Conservation (phyloP, 1,284 basidiomycete species). For the Golubevia sp. region DNA sequence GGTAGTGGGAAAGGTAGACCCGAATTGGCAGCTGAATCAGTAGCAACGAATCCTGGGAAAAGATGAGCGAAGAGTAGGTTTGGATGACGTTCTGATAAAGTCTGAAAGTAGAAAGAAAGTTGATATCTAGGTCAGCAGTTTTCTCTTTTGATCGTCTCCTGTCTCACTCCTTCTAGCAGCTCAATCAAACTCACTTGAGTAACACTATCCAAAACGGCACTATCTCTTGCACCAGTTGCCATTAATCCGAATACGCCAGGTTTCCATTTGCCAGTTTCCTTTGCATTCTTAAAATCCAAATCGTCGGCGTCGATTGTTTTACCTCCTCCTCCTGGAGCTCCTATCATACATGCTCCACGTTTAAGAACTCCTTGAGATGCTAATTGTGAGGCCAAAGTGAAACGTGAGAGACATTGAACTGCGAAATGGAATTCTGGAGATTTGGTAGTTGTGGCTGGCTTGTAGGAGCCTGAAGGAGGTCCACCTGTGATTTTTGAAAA, state of each 20-base stretch:
- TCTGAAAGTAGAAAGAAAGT: neutral
- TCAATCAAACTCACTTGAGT: constrained; percentile 21
- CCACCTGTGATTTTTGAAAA: constrained; percentile 13
- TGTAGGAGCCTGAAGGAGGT: constrained; percentile 21
- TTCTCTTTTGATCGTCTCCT: too few relatives aligned
- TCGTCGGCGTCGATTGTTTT: constrained; percentile 27
- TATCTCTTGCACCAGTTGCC: constrained; percentile 17
- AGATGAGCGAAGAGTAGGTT: constrained; percentile 27
- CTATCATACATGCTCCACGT: constrained; percentile 25
- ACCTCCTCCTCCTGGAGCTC: constrained; percentile 30
- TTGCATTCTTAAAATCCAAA: constrained; percentile 28
- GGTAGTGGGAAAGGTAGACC: constrained; percentile 27
- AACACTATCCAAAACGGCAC: constrained; percentile 29
- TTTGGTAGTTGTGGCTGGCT: constrained; percentile 5
- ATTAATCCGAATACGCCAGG: constrained; percentile 20
- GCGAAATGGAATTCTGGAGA: constrained; percentile 30
- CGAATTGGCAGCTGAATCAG: constrained; percentile 29
- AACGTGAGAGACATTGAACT: constrained; percentile 39
- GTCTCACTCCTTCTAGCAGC: too few relatives aligned
- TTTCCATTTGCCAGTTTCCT: constrained; percentile 22
- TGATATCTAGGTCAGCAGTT: constrained; percentile 1
- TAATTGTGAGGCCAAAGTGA: constrained; percentile 34
- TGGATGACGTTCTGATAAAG: constrained; percentile 28
- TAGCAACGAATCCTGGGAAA: constrained; percentile 35
- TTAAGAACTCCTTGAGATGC: constrained; percentile 26